A percentile compares a stretch with the other conserved stretches of the same genome.
phyloP scores from a whole-genome alignment of 257 asterid genomes.

The Handroanthus guayacan region DNA sequence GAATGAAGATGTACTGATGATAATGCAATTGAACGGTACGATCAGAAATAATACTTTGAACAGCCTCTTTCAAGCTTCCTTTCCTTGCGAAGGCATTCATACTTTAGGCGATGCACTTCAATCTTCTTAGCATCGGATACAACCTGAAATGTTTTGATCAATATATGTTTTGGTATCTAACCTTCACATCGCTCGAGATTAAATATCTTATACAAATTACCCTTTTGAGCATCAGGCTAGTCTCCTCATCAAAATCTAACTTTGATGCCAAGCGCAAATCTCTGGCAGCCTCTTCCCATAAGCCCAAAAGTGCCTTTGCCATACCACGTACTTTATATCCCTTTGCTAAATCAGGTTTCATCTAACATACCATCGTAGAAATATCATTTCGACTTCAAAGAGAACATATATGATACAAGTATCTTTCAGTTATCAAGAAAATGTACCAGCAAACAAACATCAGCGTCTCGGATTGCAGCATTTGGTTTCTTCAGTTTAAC shows the following conservation, averaged over 20 bases:
- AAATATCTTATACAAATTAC: slow-evolving; percentile 37
- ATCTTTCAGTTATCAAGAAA: slow-evolving; percentile 1
- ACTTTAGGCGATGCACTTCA: slow-evolving; percentile 58
- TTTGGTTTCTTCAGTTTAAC: slow-evolving; percentile 74
- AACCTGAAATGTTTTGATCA: slow-evolving; percentile 47
- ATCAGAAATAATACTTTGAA: slow-evolving; percentile 39
- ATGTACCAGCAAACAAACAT: slow-evolving; percentile 67
- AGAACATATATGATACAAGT: not conserved
- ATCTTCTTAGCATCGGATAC: slow-evolving; percentile 55
- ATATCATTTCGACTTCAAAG: slow-evolving; percentile 25
- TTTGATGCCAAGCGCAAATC: slow-evolving; percentile 61
- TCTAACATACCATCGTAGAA: slow-evolving; percentile 41
- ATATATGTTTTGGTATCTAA: not conserved
- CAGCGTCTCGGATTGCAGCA: slow-evolving; percentile 83
- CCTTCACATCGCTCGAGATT: not conserved
- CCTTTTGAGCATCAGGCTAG: slow-evolving; percentile 53
- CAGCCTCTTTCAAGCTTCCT: slow-evolving; percentile 48
- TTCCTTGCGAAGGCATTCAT: slow-evolving; percentile 51
- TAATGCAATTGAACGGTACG: not conserved
- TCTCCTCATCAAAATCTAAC: slow-evolving; percentile 72
- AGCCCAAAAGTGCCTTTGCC: slow-evolving; percentile 66
- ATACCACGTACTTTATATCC: slow-evolving; percentile 69
- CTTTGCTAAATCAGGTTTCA: slow-evolving; percentile 57
- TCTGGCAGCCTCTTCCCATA: slow-evolving; percentile 70
- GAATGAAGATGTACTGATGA: no score